A percentile compares a stretch with the other conserved stretches of the same genome.
Evolutionary conservation across 257 asterid species (phyloP).

Genomic region (Solanum tarapatanum): DNA sequence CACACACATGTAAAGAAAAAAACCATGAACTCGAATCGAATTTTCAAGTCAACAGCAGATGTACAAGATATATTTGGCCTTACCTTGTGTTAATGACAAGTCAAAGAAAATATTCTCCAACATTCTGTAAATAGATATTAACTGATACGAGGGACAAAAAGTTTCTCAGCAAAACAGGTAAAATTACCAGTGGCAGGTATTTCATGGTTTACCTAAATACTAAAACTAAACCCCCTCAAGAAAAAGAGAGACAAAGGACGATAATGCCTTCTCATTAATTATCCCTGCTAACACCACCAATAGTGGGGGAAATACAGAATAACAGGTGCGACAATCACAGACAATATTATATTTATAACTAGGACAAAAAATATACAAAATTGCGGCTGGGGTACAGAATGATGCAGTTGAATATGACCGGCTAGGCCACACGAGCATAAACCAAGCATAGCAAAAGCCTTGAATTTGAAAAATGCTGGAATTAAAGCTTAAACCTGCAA

Average conservation of each 20-base stretch:
- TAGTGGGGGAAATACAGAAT: not conserved
- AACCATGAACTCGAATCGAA: not conserved
- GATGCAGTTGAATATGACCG: not conserved
- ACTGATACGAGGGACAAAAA: not conserved
- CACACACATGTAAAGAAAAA: not conserved
- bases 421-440: constrained; percentile 14
- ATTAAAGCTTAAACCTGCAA: constrained; percentile 16
- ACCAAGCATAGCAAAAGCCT: constrained; percentile 10
- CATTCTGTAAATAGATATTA: not conserved
- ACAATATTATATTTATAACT: not conserved
- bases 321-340: not conserved
- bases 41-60: not conserved
- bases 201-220: not conserved
- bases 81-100: not conserved
- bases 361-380: not conserved
- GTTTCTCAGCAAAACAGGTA: not conserved
- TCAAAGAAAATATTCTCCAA: not conserved
- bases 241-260: not conserved
- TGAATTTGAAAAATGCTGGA: constrained; percentile 8
- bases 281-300: not conserved
- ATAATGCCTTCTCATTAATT: not conserved
- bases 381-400: not conserved
- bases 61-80: not conserved
- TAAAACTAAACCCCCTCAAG: not conserved
- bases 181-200: not conserved